phyloP scores from a whole-genome alignment of 1,139 yeast genomes.

The Kodamaea fungicola region DNA sequence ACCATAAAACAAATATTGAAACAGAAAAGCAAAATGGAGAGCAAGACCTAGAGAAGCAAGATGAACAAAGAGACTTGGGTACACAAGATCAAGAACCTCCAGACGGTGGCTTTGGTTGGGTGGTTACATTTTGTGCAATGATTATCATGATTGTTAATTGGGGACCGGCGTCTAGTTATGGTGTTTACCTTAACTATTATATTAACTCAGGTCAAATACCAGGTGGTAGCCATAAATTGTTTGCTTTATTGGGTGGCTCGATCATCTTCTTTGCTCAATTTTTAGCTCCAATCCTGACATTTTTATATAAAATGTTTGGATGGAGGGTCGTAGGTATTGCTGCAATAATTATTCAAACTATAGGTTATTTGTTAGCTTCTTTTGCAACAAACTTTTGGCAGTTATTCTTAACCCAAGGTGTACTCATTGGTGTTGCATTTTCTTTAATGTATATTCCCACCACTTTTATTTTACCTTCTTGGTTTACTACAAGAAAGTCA shows the following conservation, averaged over 20 bases:
- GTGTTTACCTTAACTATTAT: constrained; percentile 63
- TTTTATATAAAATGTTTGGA: constrained; percentile 34
- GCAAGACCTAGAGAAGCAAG: constrained; percentile 8
- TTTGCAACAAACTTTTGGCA: constrained; percentile 62
- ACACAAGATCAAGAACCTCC: constrained; percentile 36
- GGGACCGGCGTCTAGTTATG: constrained; percentile 73
- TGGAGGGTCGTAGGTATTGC: constrained; percentile 30
- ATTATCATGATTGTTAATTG: constrained; percentile 54
- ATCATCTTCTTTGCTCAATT: constrained; percentile 57
- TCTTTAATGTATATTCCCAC: constrained; percentile 60
- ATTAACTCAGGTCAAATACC: constrained; percentile 43
- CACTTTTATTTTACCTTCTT: constrained; percentile 54
- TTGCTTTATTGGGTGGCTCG: constrained; percentile 68
- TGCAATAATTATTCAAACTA: constrained; percentile 52
- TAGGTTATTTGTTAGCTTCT: constrained; percentile 62
- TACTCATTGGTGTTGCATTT: constrained; percentile 59
- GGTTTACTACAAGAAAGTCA: constrained; percentile 59
- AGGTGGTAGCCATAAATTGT: constrained; percentile 58
- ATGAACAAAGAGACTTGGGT: constrained; percentile 16
- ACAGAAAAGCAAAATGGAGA: constrained; percentile 1
- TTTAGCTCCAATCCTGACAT: constrained; percentile 50
- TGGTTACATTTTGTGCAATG: constrained; percentile 53
- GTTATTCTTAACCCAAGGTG: constrained; percentile 66
- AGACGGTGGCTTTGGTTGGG: constrained; percentile 74
- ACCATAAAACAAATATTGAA: background rate